Evolutionary conservation across 164 flowering plant genomes (phyloP).

Genomic region (Magnolia officinalis): DNA sequence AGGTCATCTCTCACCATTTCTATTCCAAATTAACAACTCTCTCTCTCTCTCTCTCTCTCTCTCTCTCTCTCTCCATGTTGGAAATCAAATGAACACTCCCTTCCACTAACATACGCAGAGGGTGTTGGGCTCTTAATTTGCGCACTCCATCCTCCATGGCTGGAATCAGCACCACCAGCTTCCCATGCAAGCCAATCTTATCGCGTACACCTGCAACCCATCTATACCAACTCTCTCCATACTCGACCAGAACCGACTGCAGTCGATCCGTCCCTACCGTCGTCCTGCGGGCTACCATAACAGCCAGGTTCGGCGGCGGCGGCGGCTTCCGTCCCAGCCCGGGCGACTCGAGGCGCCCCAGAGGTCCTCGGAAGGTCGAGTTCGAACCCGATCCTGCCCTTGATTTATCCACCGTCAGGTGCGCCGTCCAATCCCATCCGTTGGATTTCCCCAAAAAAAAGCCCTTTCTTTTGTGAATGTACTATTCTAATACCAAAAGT

Average conservation of each 20-base stretch:
- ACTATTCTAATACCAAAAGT: not conserved
- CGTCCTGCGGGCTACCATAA: not conserved
- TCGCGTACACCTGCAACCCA: not conserved
- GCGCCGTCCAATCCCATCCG: not conserved
- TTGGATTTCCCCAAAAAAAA: not conserved
- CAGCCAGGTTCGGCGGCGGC: not conserved
- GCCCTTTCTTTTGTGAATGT: not conserved
- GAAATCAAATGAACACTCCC: too few relatives aligned
- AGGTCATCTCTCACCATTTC: too few relatives aligned
- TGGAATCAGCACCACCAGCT: not conserved
- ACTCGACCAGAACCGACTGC: not conserved
- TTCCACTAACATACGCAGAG: not conserved
- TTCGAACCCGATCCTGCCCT: slow-evolving; percentile 43
- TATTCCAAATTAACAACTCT: too few relatives aligned
- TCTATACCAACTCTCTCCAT: not conserved
- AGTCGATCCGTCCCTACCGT: not conserved
- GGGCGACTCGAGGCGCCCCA: slow-evolving; percentile 9
- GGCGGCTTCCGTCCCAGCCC: slow-evolving; percentile 27
- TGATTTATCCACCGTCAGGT: slow-evolving; percentile 54
- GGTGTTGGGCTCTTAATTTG: not conserved
- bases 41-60: too few relatives aligned
- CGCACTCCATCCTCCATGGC: not conserved
- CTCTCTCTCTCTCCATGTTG: too few relatives aligned
- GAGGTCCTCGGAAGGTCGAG: slow-evolving; percentile 14
- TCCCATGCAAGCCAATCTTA: not conserved